Evolutionary conservation across 1,284 basidiomycete species (phyloP), one percentile per base, ranked within the genome.

Genomic region (Sphaerobolus stellatus): DNA sequence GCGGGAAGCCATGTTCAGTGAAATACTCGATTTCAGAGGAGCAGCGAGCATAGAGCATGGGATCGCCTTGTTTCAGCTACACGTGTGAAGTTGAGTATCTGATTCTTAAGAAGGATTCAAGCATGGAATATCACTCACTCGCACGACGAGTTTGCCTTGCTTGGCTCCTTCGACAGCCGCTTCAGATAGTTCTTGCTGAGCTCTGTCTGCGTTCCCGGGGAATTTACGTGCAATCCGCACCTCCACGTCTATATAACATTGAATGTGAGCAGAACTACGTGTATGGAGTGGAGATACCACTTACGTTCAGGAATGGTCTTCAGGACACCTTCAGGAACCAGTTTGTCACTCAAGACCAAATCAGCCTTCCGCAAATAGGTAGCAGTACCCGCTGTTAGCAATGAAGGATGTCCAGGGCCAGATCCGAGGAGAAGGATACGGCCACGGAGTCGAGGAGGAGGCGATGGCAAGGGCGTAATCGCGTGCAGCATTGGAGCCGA

Each of bases 21-120:
- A 98, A 96, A 69, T 90, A 92, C 18, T 98, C 77, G 1, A 98
- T 84, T 71, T 99, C 96, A 68, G 98, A 96, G 11, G 94, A 94
- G 0, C 90, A 91, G 22, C 96, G 84, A 2, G 93, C 96, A 66
- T 97, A 99, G 0, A 99, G 84, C 28, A 91, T 90, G 1, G 96
- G 96, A 68, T 98, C 96, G 27, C 96, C 96, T 77, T 98, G 96
- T 73, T 99, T 98, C 14, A 99, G 79, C 82, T 90, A 51, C 18
- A n/a, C 29, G 9, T 25, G 51, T 46, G 46, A 58, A 27, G 8
- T 43, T 55, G 6, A 55, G 30, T 34, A 20, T 48, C 18, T 56
- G 49, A 24, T 7, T 22, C 31, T 34, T 20, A 16, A 54, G 34
- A 46, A 43, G 36, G 36, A 29, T 27, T 20, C 48, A 9, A n/a